A percentile compares a stretch with the other conserved stretches of the same genome.
Conservation (phyloP, 2,329 filamentous ascomycete genomes). For the Bipolaris sorokiniana region DNA sequence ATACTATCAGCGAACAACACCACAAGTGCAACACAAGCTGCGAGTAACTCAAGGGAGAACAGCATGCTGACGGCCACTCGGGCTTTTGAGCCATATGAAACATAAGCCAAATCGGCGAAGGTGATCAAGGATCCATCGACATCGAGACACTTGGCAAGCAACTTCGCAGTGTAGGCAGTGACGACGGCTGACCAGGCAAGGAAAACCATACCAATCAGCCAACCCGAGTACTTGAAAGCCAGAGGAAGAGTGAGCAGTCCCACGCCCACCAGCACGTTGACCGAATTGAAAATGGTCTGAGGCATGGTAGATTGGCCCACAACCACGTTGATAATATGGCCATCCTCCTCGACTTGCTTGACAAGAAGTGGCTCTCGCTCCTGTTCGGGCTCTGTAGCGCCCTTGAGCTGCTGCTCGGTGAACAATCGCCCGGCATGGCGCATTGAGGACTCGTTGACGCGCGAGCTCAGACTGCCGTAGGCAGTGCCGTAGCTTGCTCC, state of each 20-base stretch:
- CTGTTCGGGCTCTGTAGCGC: constrained; percentile 52
- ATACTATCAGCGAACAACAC: constrained; percentile 97
- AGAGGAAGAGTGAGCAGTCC: constrained; percentile 88
- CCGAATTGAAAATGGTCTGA: constrained; percentile 95
- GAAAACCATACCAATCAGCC: constrained; percentile 80
- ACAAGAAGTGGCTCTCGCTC: constrained; percentile 77
- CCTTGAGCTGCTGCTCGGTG: constrained; percentile 55
- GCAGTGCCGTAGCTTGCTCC: constrained; percentile 73
- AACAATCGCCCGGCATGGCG: constrained; percentile 61
- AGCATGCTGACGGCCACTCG: constrained; percentile 82
- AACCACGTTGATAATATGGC: constrained; percentile 82
- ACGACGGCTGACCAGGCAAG: constrained; percentile 74
- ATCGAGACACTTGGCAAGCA: constrained; percentile 88
- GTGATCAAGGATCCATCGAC: constrained; percentile 85
- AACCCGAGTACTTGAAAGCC: constrained; percentile 85
- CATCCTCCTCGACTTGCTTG: constrained; percentile 82
- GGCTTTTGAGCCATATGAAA: constrained; percentile 84
- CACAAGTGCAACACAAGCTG: constrained; percentile 85
- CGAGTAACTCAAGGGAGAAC: constrained; percentile 86
- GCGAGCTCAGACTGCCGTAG: constrained; percentile 65
- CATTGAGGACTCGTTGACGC: constrained; percentile 63
- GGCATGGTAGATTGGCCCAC: constrained; percentile 94
- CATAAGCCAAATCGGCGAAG: constrained; percentile 90
- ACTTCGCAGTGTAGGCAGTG: constrained; percentile 83
- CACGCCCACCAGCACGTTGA: constrained; percentile 90